Evolutionary conservation across 1,139 yeast genomes (phyloP).

Genomic region (Ashbya aceris): DNA sequence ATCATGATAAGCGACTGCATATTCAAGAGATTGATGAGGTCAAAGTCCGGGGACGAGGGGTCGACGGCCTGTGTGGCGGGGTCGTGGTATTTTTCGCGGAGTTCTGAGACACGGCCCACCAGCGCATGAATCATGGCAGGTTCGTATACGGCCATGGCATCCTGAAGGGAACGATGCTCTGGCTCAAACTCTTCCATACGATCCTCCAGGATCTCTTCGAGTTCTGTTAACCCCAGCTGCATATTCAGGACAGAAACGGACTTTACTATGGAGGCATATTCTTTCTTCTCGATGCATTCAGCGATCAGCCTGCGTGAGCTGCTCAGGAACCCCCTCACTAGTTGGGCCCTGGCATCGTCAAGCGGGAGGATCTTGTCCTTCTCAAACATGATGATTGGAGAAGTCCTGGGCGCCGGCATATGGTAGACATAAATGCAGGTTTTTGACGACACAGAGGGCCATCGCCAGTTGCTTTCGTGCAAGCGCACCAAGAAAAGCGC

Average conservation of each 20-base stretch:
- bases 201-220: background rate
- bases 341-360: background rate
- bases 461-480: no score
- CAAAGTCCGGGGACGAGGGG: background rate
- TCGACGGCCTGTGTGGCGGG: background rate
- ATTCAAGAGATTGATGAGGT: background rate
- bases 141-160: background rate
- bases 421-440: no score
- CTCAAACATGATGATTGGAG: background rate
- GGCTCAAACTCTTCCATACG: background rate
- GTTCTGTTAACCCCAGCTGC: background rate
- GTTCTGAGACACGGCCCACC: background rate
- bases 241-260: background rate
- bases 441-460: no score
- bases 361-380: background rate
- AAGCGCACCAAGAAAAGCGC: no score
- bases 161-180: background rate
- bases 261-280: background rate
- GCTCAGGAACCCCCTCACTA: background rate
- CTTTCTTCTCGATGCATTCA: background rate
- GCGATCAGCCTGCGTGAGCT: background rate
- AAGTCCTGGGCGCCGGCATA: no score
- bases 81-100: background rate
- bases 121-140: background rate
- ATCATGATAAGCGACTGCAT: background rate